Base-by-base conservation (phyloP, 768 basidiomycete species). In the Phylloporus sp. region DNA sequence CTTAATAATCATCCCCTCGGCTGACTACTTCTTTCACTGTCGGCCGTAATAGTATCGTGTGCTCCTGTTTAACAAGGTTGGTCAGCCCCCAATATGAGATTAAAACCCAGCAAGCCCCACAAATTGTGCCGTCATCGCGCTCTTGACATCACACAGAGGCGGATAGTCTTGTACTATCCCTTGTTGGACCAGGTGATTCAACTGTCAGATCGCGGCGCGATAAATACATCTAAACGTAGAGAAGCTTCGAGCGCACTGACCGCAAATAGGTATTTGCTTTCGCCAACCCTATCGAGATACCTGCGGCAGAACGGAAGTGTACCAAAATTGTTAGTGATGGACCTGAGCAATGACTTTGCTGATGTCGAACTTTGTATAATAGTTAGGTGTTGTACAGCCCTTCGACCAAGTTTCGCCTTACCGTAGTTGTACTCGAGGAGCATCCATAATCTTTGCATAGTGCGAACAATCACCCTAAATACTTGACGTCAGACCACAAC, bases 281-380 rank as follows among this genome's bases (percentile, higher is more conserved):
- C 94, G 13, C 97, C 97, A 5, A 77, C 73, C 23, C 95, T 84
- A 63, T 98, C 97, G 18, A 99, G 80, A 70, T 99, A 99, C 55
- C 97, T 79, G 60, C 95, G 81, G 69, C 95, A 97, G 71, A 91
- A 99, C 4, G 97, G 95, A 54, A 98, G 71, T 11, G 95, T 95
- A 26, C 93, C 95, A 66, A 99, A 99, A 69, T 90, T 87, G 68
- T 81, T 87, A 63, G 90, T 87, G 69, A 99, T 97, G 5, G 85
- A 82, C 59, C 85, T 88, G 27, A 98, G 76, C 18, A 99, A 72
- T 6, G 86, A 80, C 68, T 92, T 94, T 0, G 95, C 92, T 18
- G 89, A 84, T 9, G 84, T 87, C 55, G 93, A 75, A 55, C 92
- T 93, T 57, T 7, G n/a, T n/a, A 57, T 5, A 47, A 18, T 8